Base-by-base conservation (phyloP, 1,284 basidiomycete species). In the Wallemia ichthyophaga region DNA sequence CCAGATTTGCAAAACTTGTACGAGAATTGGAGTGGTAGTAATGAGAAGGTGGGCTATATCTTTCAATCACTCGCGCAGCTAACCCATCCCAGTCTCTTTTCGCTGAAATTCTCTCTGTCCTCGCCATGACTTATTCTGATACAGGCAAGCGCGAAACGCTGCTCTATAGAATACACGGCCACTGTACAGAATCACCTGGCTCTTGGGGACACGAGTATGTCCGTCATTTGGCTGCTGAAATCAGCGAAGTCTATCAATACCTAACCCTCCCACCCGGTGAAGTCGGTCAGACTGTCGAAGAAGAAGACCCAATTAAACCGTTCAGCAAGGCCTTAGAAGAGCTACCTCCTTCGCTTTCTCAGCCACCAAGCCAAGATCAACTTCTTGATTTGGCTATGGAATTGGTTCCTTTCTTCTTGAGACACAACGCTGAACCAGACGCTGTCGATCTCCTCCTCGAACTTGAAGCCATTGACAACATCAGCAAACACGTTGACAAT, bases 121-220 rank as follows among this genome's bases (percentile, higher is more conserved):
- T 99, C 58, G 94, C 92, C n/a, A 98, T 99, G 94, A 99, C 94
- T 21, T 98, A 98, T 70, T 95, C 91, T 3, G 92, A 98, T 72
- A 94, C 87, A 19, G 76, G 76, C 73, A 88, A 77, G 80, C 87
- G 91, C 59, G 94, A 94, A 60, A 98, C 94, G 1, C 81, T 99
- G 26, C 80, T 80, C 64, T 95, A 91, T 71, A 83, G 88, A 59
- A 76, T 95, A 31, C 75, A 85, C 58, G 84, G 87, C 7, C 77
- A 78, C n/a, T 79, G 82, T 23, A 74, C 83, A 32, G 79, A 87
- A 37, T 85, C 89, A 61, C 89, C 94, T 0, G 92, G 92, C 26
- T 78, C 82, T 26, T 99, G 94, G 94, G 94, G 94, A 9, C 91
- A 99, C 70, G 94, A 99, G 73, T 98, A 99, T 67, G 87, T 98